These are phyloP conservation scores for Saprolegnia diclina DNA, from an alignment of 352 stramenopile genomes.

Conservation along the genomic window DNA sequence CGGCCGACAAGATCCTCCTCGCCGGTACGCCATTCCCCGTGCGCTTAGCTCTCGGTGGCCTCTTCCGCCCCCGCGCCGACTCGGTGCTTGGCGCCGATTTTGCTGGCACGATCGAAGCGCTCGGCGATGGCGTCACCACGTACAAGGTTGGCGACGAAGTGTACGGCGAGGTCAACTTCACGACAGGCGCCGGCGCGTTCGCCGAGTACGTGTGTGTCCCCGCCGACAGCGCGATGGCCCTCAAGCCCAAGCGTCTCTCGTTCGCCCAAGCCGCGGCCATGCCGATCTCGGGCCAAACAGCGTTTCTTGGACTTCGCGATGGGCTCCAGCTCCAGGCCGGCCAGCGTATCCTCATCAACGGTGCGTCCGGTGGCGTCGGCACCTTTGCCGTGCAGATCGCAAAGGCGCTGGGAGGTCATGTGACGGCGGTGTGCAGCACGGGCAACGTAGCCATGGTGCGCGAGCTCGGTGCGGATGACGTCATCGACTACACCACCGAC, in stretches of 20 bases:
- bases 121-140: slow-evolving; percentile 31
- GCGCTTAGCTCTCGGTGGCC: not conserved
- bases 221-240: slow-evolving; percentile 36
- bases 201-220: slow-evolving; percentile 34
- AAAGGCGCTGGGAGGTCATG: slow-evolving; percentile 31
- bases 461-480: slow-evolving; percentile 35
- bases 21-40: not conserved
- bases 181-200: slow-evolving; percentile 29
- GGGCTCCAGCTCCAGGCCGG: slow-evolving; percentile 38
- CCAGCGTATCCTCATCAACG: slow-evolving; percentile 44
- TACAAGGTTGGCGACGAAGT: slow-evolving; percentile 36
- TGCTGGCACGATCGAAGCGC: slow-evolving; percentile 33
- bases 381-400: slow-evolving; percentile 43
- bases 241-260: slow-evolving; percentile 39
- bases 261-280: slow-evolving; percentile 41
- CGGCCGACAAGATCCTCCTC: slow-evolving; percentile 10
- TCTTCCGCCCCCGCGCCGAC: not conserved
- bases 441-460: slow-evolving; percentile 38
- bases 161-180: slow-evolving; percentile 29
- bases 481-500: slow-evolving; percentile 41
- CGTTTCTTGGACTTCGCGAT: slow-evolving; percentile 36
- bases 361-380: slow-evolving; percentile 36
- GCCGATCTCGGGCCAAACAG: slow-evolving; percentile 35
- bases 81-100: slow-evolving; percentile 37
- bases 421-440: slow-evolving; percentile 39